Evolutionary conservation across 106 monocot species (phyloP).

Genomic region (Agapanthus africanus): DNA sequence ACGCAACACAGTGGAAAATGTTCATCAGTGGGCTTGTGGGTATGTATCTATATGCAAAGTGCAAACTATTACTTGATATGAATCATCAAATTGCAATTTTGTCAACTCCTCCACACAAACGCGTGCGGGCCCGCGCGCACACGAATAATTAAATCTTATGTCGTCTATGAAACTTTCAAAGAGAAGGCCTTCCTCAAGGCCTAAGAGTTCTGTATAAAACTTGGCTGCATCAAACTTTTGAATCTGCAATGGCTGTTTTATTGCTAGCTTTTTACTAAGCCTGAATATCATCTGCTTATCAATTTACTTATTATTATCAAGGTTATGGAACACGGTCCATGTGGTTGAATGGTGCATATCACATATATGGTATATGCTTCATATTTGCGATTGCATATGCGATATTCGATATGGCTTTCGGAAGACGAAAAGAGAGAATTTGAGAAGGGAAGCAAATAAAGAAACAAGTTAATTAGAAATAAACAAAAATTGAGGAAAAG

Average conservation of each 20-base stretch:
- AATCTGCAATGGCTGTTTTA: not conserved
- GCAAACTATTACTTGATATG: not conserved
- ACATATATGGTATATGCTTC: too few species aligned
- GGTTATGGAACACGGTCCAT: too few species aligned
- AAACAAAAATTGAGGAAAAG: too few species aligned
- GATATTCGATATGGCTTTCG: too few species aligned
- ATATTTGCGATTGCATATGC: too few species aligned
- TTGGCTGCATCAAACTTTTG: not conserved
- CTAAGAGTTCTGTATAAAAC: not conserved
- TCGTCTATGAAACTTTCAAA: not conserved
- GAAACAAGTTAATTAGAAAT: too few species aligned
- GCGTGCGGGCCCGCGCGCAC: too few species aligned
- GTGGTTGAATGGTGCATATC: too few species aligned
- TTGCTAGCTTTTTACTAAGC: not conserved
- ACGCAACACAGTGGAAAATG: constrained; percentile 51
- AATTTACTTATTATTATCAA: not conserved
- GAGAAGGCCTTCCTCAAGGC: not conserved
- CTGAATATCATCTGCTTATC: not conserved
- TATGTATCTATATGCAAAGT: constrained; percentile 15
- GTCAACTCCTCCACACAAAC: not conserved
- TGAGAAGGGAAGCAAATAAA: too few species aligned
- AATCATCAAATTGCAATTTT: not conserved
- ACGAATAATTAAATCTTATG: too few species aligned
- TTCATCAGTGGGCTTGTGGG: constrained; percentile 67
- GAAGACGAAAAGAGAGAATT: too few species aligned